phyloP scores from a whole-genome alignment of 2,329 filamentous ascomycete genomes.

The Capronia coronata region DNA sequence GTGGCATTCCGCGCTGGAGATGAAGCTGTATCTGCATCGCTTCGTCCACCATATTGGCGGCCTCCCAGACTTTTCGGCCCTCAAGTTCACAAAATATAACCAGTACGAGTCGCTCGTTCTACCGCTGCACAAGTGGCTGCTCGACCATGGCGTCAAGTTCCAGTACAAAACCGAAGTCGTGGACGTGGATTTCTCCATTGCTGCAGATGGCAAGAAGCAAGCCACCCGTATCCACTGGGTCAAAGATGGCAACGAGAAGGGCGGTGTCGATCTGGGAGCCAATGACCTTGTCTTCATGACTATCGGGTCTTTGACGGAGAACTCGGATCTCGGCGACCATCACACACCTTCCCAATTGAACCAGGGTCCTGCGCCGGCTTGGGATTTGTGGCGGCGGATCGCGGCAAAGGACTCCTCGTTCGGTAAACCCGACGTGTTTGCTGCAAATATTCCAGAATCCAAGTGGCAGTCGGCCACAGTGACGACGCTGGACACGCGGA shows the following conservation, averaged over 20 bases:
- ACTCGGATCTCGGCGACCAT: slow-evolving; percentile 34
- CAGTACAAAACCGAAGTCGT: slow-evolving; percentile 28
- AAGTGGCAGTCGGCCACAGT: slow-evolving; percentile 40
- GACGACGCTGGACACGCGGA: slow-evolving; percentile 28
- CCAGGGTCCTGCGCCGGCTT: slow-evolving; percentile 37
- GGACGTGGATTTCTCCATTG: slow-evolving; percentile 28
- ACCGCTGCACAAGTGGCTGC: slow-evolving; percentile 28
- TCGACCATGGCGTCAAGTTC: slow-evolving; percentile 29
- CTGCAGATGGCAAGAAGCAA: slow-evolving; percentile 20
- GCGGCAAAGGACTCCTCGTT: slow-evolving; percentile 34
- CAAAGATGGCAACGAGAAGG: slow-evolving; percentile 22
- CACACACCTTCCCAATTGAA: slow-evolving; percentile 28
- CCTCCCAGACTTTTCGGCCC: slow-evolving; percentile 18
- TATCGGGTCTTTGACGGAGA: slow-evolving; percentile 37
- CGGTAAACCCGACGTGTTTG: slow-evolving; percentile 40
- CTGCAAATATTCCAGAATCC: slow-evolving; percentile 34
- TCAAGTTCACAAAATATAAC: slow-evolving; percentile 29
- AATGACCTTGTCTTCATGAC: slow-evolving; percentile 39
- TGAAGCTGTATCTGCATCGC: slow-evolving; percentile 28
- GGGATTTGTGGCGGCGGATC: slow-evolving; percentile 40
- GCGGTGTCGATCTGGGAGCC: slow-evolving; percentile 26
- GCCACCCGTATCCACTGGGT: slow-evolving; percentile 29
- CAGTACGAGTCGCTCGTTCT: slow-evolving; percentile 29
- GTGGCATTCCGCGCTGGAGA: slow-evolving; percentile 31
- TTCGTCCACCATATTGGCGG: slow-evolving; percentile 27